These are phyloP conservation scores for Sclerotinia nivalis DNA, from an alignment of 2,329 filamentous ascomycete species.

Conservation along the genomic window DNA sequence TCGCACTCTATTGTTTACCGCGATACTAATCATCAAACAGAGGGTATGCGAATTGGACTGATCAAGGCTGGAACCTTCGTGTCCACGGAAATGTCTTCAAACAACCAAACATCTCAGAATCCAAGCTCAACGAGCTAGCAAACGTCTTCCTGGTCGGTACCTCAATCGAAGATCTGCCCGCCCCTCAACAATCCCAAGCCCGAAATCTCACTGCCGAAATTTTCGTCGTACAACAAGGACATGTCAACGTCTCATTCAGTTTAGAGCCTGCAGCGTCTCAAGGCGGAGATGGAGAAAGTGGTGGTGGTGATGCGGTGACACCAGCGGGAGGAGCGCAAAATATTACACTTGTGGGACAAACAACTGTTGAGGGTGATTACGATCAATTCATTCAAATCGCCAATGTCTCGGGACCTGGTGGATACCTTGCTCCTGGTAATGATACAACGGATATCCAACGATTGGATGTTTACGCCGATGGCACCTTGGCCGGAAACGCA, in stretches of 20 bases:
- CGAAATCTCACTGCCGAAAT: constrained; percentile 73
- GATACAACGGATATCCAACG: constrained; percentile 64
- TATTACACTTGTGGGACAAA: constrained; percentile 63
- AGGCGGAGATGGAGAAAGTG: constrained; percentile 50
- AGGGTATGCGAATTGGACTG: constrained; percentile 76
- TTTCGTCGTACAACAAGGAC: constrained; percentile 71
- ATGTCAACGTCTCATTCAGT: constrained; percentile 63
- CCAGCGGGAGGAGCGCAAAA: constrained; percentile 62
- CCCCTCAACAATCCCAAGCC: constrained; percentile 63
- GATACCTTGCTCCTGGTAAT: constrained; percentile 61
- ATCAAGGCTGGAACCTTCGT: constrained; percentile 73
- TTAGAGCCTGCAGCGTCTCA: constrained; percentile 60
- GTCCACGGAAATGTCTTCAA: constrained; percentile 84
- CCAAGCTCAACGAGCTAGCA: constrained; percentile 67
- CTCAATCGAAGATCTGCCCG: constrained; percentile 58
- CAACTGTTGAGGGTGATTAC: constrained; percentile 69
- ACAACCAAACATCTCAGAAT: constrained; percentile 65
- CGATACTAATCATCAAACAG: constrained; percentile 34
- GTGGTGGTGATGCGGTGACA: constrained; percentile 52
- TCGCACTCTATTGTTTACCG: neutral
- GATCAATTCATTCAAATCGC: constrained; percentile 67
- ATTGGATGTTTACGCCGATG: constrained; percentile 66
- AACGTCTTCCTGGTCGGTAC: constrained; percentile 70
- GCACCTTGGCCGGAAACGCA: constrained; percentile 66
- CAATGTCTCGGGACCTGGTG: constrained; percentile 55